Base-by-base conservation (phyloP, 176 grass and related monocot genomes). In the Hyparrhenia diplandra region DNA sequence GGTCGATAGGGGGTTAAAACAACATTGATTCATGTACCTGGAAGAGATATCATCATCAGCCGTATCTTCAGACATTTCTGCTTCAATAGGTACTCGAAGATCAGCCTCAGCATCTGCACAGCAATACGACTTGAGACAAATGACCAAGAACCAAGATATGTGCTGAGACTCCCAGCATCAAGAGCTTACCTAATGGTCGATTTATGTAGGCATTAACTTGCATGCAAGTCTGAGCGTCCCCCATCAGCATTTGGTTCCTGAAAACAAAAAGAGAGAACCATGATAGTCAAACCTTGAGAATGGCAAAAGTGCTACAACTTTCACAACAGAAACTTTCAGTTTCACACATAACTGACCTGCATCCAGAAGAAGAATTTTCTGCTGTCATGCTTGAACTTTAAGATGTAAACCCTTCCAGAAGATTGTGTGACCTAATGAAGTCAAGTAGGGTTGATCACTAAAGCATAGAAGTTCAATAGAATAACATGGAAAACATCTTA, bases 351-450 rank as follows among this genome's bases (percentile, higher is more conserved):
- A 63, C 60, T 61, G 23, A 99, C 96, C 93, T 99, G 96, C 96
- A 99, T 95, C 92, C 96, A 99, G 42, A 95, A 91, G 83, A 99
- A 99, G 64, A 90, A 83, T 82, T 95, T 99, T 81, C 96, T 95
- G 76, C 20, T 63, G 78, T 99, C 92, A 8, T 90, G 80, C 64
- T 14, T 93, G 76, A 99, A 99, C 88, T 90, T 99, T 80, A 99
- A 87, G 85, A 99, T 88, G 80, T 99, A 99, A 71, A 99, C 96
- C 80, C 96, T 95, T 77, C 76, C 96, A 84, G 92, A 87, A 76
- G 96, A 95, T 93, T 81, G 84, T 41, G 63, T 17, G 42, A 99
- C 96, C 96, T 99, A 78, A 88, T 87, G 40, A 91, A 59, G 37
- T 88, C 31, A 89, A 68, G 23, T 12, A 68, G 30, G 23, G 36